phyloP scores from a whole-genome alignment of 768 basidiomycete species.

The Boletus subcaerulescens region DNA sequence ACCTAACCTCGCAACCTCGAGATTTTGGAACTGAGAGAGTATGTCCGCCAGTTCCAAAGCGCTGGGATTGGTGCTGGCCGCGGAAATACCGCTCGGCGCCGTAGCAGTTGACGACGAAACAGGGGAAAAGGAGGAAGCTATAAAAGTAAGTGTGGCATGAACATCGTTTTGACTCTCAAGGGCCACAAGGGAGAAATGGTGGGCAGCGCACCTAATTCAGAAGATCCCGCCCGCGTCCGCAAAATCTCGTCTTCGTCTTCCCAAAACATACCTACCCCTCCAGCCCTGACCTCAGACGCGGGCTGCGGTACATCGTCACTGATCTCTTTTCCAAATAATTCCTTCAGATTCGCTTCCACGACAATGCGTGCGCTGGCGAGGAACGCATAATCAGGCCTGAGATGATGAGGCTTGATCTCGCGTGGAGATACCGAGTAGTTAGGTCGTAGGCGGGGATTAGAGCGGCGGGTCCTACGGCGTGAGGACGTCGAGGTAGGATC shows the following conservation, averaged over 20 bases:
- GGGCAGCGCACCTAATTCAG: constrained; percentile 3
- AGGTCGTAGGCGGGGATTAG: constrained; percentile 12
- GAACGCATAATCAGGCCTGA: constrained; percentile 49
- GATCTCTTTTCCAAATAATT: constrained; percentile 25
- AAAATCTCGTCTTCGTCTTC: constrained; percentile 25
- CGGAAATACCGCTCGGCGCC: background rate
- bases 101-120: background rate
- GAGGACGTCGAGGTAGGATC: constrained; percentile 1
- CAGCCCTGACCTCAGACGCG: background rate
- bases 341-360: constrained; percentile 50
- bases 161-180: background rate
- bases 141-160: background rate
- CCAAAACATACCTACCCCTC: constrained; percentile 24
- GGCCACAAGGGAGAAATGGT: background rate
- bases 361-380: constrained; percentile 49
- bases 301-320: background rate
- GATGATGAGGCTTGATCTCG: constrained; percentile 28
- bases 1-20: constrained; percentile 41
- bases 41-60: constrained; percentile 20
- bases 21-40: constrained; percentile 26
- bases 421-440: constrained; percentile 16
- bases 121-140: background rate
- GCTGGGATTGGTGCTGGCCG: background rate
- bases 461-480: constrained; percentile 18
- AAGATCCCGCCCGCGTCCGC: background rate